phyloP scores from a whole-genome alignment of 345 rosid species.

The Brassica cretica region DNA sequence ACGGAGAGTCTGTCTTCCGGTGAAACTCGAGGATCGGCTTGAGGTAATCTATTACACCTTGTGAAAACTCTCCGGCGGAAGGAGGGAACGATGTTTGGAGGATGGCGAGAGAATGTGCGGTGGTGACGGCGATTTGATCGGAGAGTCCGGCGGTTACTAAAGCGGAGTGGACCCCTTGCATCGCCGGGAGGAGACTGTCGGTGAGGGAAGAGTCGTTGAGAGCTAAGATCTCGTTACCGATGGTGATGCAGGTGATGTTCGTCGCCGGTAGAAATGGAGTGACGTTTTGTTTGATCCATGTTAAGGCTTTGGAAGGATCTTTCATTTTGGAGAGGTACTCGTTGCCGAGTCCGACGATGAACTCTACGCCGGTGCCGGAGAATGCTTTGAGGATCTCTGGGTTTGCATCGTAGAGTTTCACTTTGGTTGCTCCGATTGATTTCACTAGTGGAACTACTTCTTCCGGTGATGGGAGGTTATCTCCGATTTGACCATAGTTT shows the following conservation, averaged over 20 bases:
- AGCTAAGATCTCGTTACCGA: slow-evolving; percentile 89
- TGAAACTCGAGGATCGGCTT: slow-evolving; percentile 67
- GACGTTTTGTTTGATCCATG: slow-evolving; percentile 75
- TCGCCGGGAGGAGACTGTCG: slow-evolving; percentile 67
- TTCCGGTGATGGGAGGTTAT: slow-evolving; percentile 75
- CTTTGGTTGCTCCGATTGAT: slow-evolving; percentile 79
- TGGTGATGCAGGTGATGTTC: slow-evolving; percentile 72
- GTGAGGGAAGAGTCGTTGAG: slow-evolving; percentile 69
- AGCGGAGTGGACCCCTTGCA: slow-evolving; percentile 76
- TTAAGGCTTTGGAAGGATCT: slow-evolving; percentile 60
- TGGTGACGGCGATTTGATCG: slow-evolving; percentile 69
- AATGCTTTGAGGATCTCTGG: slow-evolving; percentile 75
- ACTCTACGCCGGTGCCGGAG: slow-evolving; percentile 67
- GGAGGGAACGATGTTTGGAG: slow-evolving; percentile 84
- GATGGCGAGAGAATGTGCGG: slow-evolving; percentile 71
- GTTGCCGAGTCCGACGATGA: slow-evolving; percentile 79
- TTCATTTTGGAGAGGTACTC: slow-evolving; percentile 59
- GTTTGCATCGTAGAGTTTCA: slow-evolving; percentile 91
- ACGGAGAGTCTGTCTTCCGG: slow-evolving; percentile 64
- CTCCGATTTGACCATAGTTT: slow-evolving; percentile 90
- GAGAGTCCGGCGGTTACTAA: slow-evolving; percentile 60
- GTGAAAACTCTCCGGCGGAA: slow-evolving; percentile 73
- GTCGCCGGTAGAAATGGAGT: slow-evolving; percentile 72
- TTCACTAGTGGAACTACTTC: slow-evolving; percentile 73
- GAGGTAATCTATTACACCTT: slow-evolving; percentile 54